Base-by-base conservation (phyloP, 2,329 filamentous ascomycete species). In the Dothideomycetes sp. region DNA sequence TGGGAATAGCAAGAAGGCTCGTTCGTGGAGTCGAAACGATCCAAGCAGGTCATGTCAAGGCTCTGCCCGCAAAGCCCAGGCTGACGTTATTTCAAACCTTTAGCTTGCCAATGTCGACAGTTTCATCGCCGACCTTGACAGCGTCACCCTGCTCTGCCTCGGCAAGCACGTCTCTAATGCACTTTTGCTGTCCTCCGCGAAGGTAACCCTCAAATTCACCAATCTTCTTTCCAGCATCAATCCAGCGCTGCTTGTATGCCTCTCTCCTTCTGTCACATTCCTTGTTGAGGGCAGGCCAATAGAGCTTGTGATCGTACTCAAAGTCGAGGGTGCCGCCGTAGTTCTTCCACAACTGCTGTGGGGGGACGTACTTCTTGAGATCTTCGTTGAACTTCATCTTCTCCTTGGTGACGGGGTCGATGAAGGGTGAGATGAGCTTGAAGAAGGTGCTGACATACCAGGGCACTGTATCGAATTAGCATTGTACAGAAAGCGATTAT, bases 311-410 rank as follows among this genome's bases (percentile, higher is more conserved):
- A 55, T 94, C 84, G 61, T 98, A 98, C 54, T 86, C 80, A 58
- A 98, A 96, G 45, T 88, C 75, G 47, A 94, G 74, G 35, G 84
- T 74, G 44, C 91, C 89, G 33, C 80, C 79, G 53, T 83, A 79
- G 43, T 79, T 71, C 53, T 78, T 81, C 80, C 86, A 83, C 39
- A 98, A 75, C 60, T 96, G 89, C 53, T 80, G 71, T 6, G 78
- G 64, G 4, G 87, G 87, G 15, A 98, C 82, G 59, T 87, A 86
- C 51, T 83, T 70, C 51, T 73, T 73, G 68, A 94, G 80, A 57
- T 93, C 83, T 61, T 94, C 87, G 69, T 96, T 95, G 73, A 94
- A 95, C 68, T 91, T 93, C 67, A 98, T 80, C 71, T 98, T 98
- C 56, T 91, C 80, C 44, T 84, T 79, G 8, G 91, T 98, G 53